Conservation (phyloP, 371 early-diverging fungal species). For the Actinomucor elegans region DNA sequence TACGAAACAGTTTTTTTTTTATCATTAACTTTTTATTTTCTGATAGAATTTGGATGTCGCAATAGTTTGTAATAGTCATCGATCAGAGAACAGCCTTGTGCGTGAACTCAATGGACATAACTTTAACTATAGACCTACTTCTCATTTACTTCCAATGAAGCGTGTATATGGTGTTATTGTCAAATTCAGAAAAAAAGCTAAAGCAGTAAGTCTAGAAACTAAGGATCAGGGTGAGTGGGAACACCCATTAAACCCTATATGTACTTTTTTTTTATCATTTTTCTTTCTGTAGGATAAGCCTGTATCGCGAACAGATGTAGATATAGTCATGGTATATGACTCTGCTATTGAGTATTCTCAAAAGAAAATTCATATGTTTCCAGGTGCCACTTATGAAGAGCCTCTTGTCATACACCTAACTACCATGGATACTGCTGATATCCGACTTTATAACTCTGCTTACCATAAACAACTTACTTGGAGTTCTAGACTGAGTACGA, state of each 20-base stretch:
- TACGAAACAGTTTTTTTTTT: neutral
- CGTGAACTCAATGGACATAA: too few relatives aligned
- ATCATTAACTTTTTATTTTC: neutral
- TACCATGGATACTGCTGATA: slow-evolving; percentile 1
- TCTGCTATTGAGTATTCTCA: neutral
- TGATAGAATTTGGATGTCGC: neutral
- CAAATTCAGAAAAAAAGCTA: neutral
- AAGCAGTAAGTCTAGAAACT: neutral
- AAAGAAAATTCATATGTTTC: neutral
- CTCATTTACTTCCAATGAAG: neutral
- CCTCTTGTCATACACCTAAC: neutral
- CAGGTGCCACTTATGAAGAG: neutral
- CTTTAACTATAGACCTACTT: neutral
- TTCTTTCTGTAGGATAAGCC: neutral
- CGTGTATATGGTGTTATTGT: neutral
- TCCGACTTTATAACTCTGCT: neutral
- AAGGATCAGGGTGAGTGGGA: too few relatives aligned
- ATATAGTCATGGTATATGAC: neutral
- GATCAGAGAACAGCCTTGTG: neutral
- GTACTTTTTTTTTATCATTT: neutral
- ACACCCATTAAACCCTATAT: too few relatives aligned
- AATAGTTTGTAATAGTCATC: neutral
- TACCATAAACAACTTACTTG: neutral
- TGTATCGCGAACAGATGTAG: neutral
- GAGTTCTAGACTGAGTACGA: neutral